A percentile compares a stretch with the other conserved stretches of the same genome.
Conservation (phyloP, 2,329 filamentous ascomycete species). For the Paraphoma sp. region DNA sequence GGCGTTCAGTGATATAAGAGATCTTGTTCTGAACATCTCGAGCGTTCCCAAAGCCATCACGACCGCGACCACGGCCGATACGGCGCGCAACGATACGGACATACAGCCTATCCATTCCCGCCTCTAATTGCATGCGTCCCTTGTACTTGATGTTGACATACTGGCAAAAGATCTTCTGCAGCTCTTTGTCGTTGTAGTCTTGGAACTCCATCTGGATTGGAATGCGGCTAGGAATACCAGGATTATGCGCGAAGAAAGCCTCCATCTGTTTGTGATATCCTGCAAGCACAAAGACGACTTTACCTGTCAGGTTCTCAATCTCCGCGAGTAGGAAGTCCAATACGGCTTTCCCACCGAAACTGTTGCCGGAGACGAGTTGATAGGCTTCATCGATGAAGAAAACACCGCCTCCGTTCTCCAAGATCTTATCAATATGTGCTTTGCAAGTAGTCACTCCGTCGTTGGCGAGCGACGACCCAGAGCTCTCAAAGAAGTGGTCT, state of each 20-base stretch:
- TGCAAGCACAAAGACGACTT: constrained; percentile 74
- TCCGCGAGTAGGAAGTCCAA: constrained; percentile 76
- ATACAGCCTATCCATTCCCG: constrained; percentile 65
- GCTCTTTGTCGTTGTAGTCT: constrained; percentile 72
- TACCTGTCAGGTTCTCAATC: constrained; percentile 73
- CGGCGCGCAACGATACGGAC: constrained; percentile 67
- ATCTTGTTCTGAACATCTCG: constrained; percentile 70
- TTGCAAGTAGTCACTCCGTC: constrained; percentile 66
- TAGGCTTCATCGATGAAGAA: constrained; percentile 84
- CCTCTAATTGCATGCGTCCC: constrained; percentile 65
- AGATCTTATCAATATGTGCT: constrained; percentile 62
- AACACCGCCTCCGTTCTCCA: constrained; percentile 68
- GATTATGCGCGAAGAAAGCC: constrained; percentile 75
- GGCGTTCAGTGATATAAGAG: constrained; percentile 61
- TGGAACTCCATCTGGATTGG: constrained; percentile 70
- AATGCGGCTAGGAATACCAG: constrained; percentile 73
- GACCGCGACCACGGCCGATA: constrained; percentile 67
- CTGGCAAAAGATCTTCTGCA: constrained; percentile 65
- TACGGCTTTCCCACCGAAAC: constrained; percentile 64
- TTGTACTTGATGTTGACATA: constrained; percentile 63
- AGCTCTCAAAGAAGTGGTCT: constrained; percentile 67
- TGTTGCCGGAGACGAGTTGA: constrained; percentile 69
- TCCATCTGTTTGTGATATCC: constrained; percentile 81
- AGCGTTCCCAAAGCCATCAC: constrained; percentile 76
- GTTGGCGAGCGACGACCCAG: constrained; percentile 70